Conservation (phyloP, 1,139 yeast genomes). For the Pichia cactophila region DNA sequence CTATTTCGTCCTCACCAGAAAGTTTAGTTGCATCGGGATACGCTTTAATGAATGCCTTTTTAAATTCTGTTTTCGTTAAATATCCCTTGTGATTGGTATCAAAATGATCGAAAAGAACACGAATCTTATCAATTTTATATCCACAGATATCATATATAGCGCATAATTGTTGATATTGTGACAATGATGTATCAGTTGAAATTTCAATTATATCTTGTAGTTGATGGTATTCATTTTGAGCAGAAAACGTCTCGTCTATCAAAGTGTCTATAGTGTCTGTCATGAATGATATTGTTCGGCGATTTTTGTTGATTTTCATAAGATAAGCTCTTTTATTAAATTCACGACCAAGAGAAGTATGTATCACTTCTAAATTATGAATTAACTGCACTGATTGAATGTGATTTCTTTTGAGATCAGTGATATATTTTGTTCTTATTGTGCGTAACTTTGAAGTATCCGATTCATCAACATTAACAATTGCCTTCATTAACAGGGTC, state of each 20-base stretch:
- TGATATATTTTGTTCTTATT: neutral
- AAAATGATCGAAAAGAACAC: constrained; percentile 20
- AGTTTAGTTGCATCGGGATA: constrained; percentile 18
- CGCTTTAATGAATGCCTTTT: constrained; percentile 50
- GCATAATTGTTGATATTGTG: neutral
- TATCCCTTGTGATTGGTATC: constrained; percentile 36
- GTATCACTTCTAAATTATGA: neutral
- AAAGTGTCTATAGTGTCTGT: neutral
- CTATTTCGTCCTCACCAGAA: constrained; percentile 16
- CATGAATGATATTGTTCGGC: neutral
- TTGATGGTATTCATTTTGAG: neutral
- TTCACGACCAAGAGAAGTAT: neutral
- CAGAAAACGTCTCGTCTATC: neutral
- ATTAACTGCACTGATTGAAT: neutral
- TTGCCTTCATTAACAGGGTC: neutral
- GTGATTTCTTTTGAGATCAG: neutral
- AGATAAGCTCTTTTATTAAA: neutral
- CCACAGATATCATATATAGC: neutral
- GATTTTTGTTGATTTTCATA: neutral
- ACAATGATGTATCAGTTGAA: neutral
- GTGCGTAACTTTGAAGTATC: neutral
- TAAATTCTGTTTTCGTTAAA: constrained; percentile 65
- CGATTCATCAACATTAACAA: neutral
- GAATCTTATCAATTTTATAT: constrained; percentile 9
- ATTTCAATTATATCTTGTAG: neutral